phyloP scores from a whole-genome alignment of 2,329 filamentous ascomycete species.

The Geosmithia putterillii region DNA sequence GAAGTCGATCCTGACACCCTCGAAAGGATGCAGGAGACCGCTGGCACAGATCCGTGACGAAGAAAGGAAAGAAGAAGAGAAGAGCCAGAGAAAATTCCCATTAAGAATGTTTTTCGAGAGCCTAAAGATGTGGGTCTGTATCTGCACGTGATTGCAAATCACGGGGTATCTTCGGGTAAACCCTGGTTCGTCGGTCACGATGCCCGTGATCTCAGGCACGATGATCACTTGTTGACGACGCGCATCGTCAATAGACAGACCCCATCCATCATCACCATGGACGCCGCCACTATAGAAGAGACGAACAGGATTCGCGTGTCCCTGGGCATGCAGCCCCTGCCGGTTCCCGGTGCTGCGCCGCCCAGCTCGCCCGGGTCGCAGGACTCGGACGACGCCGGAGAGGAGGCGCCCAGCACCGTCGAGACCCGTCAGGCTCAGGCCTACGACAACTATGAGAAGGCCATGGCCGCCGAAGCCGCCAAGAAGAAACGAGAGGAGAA shows the following conservation, averaged over 20 bases:
- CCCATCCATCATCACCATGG: slow-evolving; percentile 26
- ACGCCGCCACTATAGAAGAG: slow-evolving; percentile 74
- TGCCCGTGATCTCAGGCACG: too few species aligned
- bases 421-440: slow-evolving; percentile 65
- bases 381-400: slow-evolving; percentile 37
- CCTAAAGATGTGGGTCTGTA: too few species aligned
- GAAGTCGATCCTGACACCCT: slow-evolving; percentile 56
- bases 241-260: background rate
- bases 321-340: slow-evolving; percentile 81
- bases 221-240: background rate
- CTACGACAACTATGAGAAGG: slow-evolving; percentile 59
- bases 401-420: slow-evolving; percentile 69
- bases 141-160: background rate
- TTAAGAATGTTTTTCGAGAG: too few species aligned
- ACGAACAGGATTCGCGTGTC: slow-evolving; percentile 84
- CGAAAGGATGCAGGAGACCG: slow-evolving; percentile 46
- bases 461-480: slow-evolving; percentile 58
- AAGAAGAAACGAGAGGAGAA: slow-evolving; percentile 71
- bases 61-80: slow-evolving; percentile 20
- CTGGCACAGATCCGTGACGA: slow-evolving; percentile 73
- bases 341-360: slow-evolving; percentile 56
- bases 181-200: too few species aligned
- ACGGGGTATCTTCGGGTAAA: background rate
- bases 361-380: slow-evolving; percentile 33
- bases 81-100: slow-evolving; percentile 7